Evolutionary conservation across 306 rosid species (phyloP), one percentile per base, ranked within the genome.

Genomic region (Comarum palustre): DNA sequence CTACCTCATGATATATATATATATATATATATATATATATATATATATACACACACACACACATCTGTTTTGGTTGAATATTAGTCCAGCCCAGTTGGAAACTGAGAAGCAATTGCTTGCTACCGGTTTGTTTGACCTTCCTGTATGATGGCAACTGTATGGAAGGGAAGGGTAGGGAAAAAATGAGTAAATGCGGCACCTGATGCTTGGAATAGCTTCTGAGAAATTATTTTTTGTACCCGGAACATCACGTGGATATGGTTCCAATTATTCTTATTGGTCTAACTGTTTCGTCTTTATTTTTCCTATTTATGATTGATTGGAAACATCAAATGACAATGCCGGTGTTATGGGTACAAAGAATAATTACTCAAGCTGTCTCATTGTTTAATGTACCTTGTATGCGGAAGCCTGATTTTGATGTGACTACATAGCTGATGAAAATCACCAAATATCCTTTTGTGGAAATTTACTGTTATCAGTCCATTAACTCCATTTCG

Each of bases 21-120:
- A n/a, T n/a, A n/a, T n/a, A n/a, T n/a, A n/a, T n/a, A n/a, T n/a
- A n/a, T n/a, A n/a, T n/a, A n/a, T n/a, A n/a, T n/a, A n/a, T n/a
- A n/a, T n/a, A n/a, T n/a, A n/a, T n/a, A n/a, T n/a, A n/a, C n/a
- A n/a, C n/a, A n/a, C n/a, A n/a, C n/a, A n/a, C n/a, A n/a, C n/a
- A n/a, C 19, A 15, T 15, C 60, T 36, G 6, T 58, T 73, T 39
- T 55, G 11, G 16, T 22, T 9, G 66, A 78, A 78, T 62, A 71
- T 55, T 69, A 72, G 62, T 68, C 73, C 70, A 81, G 72, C 65
- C 72, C 66, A 31, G 9, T 50, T 13, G 45, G 67, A 7, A 43
- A 73, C n/a, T 61, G 74, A 74, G 74, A 78, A 68, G 79, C 60
- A 67, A 74, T 74, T 61, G 74, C 72, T 51, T 64, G 39, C 47